A percentile compares a stretch with the other conserved stretches of the same genome.
Evolutionary conservation across 768 basidiomycete species (phyloP).

Genomic region (Kwoniella heveanensis): DNA sequence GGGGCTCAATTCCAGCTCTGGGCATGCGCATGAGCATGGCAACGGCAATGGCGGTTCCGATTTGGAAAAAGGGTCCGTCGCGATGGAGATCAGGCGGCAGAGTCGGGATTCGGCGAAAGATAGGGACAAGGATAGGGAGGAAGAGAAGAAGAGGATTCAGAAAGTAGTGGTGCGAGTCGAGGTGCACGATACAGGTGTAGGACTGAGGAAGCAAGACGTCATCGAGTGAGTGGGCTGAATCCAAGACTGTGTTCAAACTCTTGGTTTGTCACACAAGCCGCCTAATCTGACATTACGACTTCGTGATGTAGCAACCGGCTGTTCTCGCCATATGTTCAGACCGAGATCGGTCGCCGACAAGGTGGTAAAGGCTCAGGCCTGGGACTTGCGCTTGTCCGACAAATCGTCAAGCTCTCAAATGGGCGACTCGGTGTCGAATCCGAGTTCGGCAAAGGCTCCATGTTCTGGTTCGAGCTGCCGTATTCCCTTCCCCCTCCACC

Average conservation of each 20-base stretch:
- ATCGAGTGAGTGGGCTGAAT: slow-evolving; percentile 61
- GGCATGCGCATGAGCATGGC: background rate
- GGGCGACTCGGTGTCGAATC: slow-evolving; percentile 66
- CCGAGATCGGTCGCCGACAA: slow-evolving; percentile 59
- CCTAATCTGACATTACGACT: background rate
- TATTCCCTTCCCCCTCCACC: slow-evolving; percentile 45
- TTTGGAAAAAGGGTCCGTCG: slow-evolving; percentile 43
- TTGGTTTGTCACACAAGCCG: no score
- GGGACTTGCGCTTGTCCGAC: slow-evolving; percentile 73
- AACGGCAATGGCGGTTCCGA: slow-evolving; percentile 12
- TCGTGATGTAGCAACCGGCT: slow-evolving; percentile 38
- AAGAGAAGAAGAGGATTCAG: slow-evolving; percentile 26
- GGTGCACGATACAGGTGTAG: slow-evolving; percentile 72
- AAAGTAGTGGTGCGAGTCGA: slow-evolving; percentile 71
- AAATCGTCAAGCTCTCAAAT: slow-evolving; percentile 74
- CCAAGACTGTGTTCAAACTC: no score
- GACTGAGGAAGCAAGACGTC: slow-evolving; percentile 69
- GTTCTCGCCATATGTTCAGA: slow-evolving; percentile 58
- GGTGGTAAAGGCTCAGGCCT: slow-evolving; percentile 69
- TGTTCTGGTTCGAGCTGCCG: slow-evolving; percentile 68
- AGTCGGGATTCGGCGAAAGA: slow-evolving; percentile 19
- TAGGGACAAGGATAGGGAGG: slow-evolving; percentile 26
- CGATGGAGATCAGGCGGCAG: slow-evolving; percentile 26
- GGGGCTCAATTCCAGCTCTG: no score
- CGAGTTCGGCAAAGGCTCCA: slow-evolving; percentile 65